Conservation (phyloP, 2,329 filamentous ascomycete species). For the Aspergillus tubingensis region DNA sequence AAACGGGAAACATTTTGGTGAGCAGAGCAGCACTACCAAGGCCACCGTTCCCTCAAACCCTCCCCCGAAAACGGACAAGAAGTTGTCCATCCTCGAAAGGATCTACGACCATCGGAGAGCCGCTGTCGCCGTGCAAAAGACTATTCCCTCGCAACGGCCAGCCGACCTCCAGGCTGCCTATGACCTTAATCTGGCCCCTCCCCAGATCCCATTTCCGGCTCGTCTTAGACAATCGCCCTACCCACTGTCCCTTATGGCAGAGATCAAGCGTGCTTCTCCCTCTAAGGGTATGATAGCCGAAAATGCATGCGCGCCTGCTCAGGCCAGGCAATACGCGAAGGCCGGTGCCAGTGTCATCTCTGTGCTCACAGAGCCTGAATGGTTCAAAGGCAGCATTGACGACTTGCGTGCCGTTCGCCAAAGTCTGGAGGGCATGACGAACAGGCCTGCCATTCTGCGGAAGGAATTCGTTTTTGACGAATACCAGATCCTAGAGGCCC, state of each 20-base stretch:
- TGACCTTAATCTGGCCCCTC: constrained; percentile 79
- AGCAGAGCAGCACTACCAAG: constrained; percentile 23
- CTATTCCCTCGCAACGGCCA: constrained; percentile 79
- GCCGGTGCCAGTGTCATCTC: constrained; percentile 97
- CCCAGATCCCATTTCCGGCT: constrained; percentile 76
- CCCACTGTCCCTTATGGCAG: constrained; percentile 90
- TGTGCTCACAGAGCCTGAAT: constrained; percentile 96
- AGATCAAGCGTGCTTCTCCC: constrained; percentile 94
- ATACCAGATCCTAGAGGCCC: constrained; percentile 94
- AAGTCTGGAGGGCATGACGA: constrained; percentile 85
- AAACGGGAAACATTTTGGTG: constrained; percentile 55
- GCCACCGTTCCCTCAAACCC: constrained; percentile 23
- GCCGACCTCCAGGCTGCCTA: constrained; percentile 85
- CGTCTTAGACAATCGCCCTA: constrained; percentile 80
- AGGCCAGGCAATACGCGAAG: constrained; percentile 87
- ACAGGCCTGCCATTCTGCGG: constrained; percentile 84
- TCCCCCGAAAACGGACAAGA: constrained; percentile 53
- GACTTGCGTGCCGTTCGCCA: constrained; percentile 85
- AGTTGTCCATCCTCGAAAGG: constrained; percentile 82
- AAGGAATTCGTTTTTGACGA: constrained; percentile 99
- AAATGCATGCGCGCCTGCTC: constrained; percentile 81
- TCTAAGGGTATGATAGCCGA: constrained; percentile 94
- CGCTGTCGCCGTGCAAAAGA: constrained; percentile 76
- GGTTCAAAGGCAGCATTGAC: constrained; percentile 98
- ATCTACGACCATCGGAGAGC: constrained; percentile 83